phyloP scores from a whole-genome alignment of 257 asterid genomes.

The Solanum sitiens region DNA sequence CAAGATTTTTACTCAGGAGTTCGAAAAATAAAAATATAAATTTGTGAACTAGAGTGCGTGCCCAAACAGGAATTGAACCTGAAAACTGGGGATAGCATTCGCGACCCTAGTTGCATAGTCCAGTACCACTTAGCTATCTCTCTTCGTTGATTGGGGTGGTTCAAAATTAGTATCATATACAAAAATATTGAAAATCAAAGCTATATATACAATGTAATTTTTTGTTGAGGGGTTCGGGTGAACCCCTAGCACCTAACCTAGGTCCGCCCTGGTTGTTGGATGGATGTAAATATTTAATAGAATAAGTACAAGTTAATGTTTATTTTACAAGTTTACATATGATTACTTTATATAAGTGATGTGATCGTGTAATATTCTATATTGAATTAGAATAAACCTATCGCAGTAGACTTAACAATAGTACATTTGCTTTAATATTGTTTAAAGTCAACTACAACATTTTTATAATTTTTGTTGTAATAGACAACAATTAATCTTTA shows the following conservation, averaged over 20 bases:
- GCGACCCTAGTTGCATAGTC: not conserved
- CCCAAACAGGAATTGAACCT: not conserved
- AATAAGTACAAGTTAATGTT: not conserved
- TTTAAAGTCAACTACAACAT: not conserved
- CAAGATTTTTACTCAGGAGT: rapidly evolving
- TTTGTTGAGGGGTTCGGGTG: not conserved
- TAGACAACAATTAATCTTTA: not conserved
- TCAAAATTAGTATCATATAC: not conserved
- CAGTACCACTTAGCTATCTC: not conserved
- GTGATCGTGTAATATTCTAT: not conserved
- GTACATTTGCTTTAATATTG: not conserved
- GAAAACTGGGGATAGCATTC: not conserved
- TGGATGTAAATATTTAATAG: not conserved
- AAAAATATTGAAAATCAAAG: not conserved
- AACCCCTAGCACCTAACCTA: not conserved
- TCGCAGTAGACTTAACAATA: too few species aligned
- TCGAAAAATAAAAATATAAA: too few species aligned
- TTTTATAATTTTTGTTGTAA: not conserved
- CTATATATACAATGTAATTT: too few species aligned
- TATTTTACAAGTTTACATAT: not conserved
- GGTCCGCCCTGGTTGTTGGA: not conserved
- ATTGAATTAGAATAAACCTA: too few species aligned
- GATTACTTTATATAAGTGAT: not conserved
- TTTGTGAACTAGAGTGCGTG: not conserved
- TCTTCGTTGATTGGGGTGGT: not conserved